Conservation (phyloP, 176 grass and related monocot genomes). For the Carex scoparia region DNA sequence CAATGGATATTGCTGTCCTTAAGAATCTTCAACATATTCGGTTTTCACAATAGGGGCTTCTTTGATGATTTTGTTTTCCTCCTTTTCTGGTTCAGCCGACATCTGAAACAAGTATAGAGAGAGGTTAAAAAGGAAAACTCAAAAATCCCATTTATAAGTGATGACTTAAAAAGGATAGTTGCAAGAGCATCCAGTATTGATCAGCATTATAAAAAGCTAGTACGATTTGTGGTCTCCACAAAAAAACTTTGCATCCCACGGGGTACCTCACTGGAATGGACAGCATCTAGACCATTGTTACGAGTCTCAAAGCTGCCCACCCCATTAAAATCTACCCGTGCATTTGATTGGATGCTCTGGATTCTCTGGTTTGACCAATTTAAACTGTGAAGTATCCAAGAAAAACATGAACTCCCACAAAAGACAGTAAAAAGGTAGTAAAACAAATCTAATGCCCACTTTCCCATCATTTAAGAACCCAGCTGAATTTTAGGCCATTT, state of each 20-base stretch:
- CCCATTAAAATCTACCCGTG: neutral
- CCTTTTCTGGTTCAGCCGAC: constrained; percentile 4
- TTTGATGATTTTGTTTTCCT: constrained; percentile 5
- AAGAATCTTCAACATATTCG: constrained; percentile 1
- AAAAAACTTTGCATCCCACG: neutral
- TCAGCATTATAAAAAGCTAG: neutral
- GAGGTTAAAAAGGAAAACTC: neutral
- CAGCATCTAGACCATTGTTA: neutral
- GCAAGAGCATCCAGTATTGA: neutral
- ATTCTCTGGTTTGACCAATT: neutral
- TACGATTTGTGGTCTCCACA: neutral
- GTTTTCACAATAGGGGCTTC: neutral
- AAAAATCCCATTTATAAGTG: neutral
- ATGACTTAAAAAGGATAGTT: neutral
- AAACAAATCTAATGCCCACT: neutral
- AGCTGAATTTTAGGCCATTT: neutral
- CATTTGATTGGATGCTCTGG: neutral
- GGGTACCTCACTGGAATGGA: neutral
- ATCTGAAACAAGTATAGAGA: constrained; percentile 5
- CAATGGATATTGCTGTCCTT: neutral
- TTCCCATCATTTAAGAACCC: neutral
- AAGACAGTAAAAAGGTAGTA: neutral
- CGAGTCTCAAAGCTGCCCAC: neutral
- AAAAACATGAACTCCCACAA: neutral
- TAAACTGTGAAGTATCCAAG: neutral